These are phyloP conservation scores for Toxicodendron radicans DNA, from an alignment of 345 rosid species.

Conservation along the genomic window DNA sequence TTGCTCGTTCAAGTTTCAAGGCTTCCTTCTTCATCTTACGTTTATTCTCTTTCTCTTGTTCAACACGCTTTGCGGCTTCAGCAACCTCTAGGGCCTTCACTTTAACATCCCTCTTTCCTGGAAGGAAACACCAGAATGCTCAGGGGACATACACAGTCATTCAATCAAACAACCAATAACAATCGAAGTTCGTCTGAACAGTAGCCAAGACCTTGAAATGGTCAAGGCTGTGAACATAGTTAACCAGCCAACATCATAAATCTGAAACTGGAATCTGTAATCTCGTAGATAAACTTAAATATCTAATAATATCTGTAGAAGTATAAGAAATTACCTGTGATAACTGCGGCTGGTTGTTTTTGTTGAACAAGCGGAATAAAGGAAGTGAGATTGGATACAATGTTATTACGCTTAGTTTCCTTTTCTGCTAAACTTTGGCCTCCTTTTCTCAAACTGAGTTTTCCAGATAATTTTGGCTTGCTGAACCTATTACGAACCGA, in stretches of 20 bases:
- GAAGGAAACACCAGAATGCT: slow-evolving; percentile 6
- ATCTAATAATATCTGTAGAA: not conserved
- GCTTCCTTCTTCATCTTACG: slow-evolving; percentile 85
- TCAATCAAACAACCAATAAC: not conserved
- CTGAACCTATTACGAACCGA: slow-evolving; percentile 50
- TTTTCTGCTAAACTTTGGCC: slow-evolving; percentile 41
- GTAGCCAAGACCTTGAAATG: too few species aligned
- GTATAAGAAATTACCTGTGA: slow-evolving; percentile 47
- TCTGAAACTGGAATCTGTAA: not conserved
- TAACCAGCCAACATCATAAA: too few species aligned
- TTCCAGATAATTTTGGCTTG: slow-evolving; percentile 59
- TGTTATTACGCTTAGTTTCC: slow-evolving; percentile 62
- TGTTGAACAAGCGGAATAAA: slow-evolving; percentile 84
- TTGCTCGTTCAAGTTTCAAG: slow-evolving; percentile 74
- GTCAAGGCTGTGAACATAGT: too few species aligned
- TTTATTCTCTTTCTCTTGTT: slow-evolving; percentile 83
- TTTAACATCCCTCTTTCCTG: slow-evolving; percentile 88
- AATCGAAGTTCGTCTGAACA: not conserved
- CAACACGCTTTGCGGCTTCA: slow-evolving; percentile 77
- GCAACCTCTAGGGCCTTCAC: slow-evolving; percentile 93
- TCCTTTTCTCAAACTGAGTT: slow-evolving; percentile 42
- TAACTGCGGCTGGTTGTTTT: slow-evolving; percentile 59
- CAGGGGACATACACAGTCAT: not conserved
- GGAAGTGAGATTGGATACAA: slow-evolving; percentile 75
- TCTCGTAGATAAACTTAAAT: not conserved